Evolutionary conservation across 1,284 basidiomycete genomes (phyloP), one percentile per base, ranked within the genome.

Genomic region (Coniferiporia weirii): DNA sequence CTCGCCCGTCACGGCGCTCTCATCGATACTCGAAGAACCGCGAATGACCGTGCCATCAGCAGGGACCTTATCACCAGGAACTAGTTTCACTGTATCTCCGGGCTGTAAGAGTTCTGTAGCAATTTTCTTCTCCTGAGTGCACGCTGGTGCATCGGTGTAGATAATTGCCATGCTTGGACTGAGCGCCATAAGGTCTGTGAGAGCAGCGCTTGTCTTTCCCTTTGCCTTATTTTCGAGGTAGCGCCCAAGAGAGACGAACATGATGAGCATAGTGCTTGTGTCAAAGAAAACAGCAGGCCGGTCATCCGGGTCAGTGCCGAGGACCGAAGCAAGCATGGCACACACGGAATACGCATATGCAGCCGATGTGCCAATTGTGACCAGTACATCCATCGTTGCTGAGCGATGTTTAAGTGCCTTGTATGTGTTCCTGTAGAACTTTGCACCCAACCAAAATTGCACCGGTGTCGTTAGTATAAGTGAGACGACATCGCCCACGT

Each of bases 261-360:
- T 94, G 79, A 99, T 91, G 60, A 99, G 79, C 97, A 99, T 99
- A 15, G 95, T 97, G 67, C 92, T 95, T 1, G 97, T 99, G 75
- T 99, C 97, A 75, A 99, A 99, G 76, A 98, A 99, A 35, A 95
- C 85, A 69, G 91, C 83, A 0, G 97, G 96, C 40, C 82, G 85
- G 69, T 82, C 91, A 57, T 82, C 81, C 0, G 84, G 78, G 43
- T 84, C 79, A 2, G 75, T 69, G 66, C 84, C 82, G 74, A 89
- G 84, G 20, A 84, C 77, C 38, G 88, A 85, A 50, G 79, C 77
- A 65, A 91, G 64, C 78, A 98, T 84, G 54, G 82, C 73, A 59
- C 85, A 74, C 43, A 94, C 66, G 3, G 95, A 98, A 74, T 98
- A 99, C 64, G 85, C 76, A 72, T 97, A 99, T 5, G 97, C 92